Evolutionary conservation across 441 rosid genomes (phyloP).

Genomic region (Breynia disticha): DNA sequence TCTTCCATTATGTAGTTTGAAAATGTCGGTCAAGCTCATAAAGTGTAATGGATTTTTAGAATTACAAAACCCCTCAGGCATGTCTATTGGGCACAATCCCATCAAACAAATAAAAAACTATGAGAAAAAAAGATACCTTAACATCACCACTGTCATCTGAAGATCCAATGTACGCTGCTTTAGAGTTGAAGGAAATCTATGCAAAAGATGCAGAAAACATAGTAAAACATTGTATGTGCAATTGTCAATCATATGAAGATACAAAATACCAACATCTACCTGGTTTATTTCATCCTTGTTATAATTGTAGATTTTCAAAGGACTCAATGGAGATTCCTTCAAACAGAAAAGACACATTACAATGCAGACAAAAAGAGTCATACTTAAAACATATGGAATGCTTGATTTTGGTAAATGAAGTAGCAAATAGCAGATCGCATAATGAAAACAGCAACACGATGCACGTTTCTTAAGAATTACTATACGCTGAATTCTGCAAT

Average conservation of each 20-base stretch:
- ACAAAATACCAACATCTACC: conserved; percentile 24
- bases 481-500: too few species aligned
- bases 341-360: conserved; percentile 8
- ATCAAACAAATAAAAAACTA: conserved; percentile 1
- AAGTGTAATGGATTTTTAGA: too few species aligned
- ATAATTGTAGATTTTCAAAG: conserved; percentile 50
- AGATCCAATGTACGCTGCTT: conserved; percentile 65
- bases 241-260: neutral
- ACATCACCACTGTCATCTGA: conserved; percentile 79
- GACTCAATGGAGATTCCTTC: conserved; percentile 40
- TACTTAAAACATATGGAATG: too few species aligned
- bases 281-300: conserved; percentile 90
- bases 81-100: neutral
- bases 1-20: too few species aligned
- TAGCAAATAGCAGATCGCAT: too few species aligned
- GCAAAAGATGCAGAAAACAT: neutral
- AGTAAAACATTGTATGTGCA: neutral
- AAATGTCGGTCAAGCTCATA: too few species aligned
- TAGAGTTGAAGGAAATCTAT: conserved; percentile 67
- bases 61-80: neutral
- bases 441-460: too few species aligned
- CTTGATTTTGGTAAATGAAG: too few species aligned
- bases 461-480: too few species aligned
- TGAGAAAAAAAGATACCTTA: conserved; percentile 39
- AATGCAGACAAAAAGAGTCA: neutral